These are phyloP conservation scores for Saturnispora halmiae DNA, from an alignment of 805 yeast genomes.

Conservation along the genomic window DNA sequence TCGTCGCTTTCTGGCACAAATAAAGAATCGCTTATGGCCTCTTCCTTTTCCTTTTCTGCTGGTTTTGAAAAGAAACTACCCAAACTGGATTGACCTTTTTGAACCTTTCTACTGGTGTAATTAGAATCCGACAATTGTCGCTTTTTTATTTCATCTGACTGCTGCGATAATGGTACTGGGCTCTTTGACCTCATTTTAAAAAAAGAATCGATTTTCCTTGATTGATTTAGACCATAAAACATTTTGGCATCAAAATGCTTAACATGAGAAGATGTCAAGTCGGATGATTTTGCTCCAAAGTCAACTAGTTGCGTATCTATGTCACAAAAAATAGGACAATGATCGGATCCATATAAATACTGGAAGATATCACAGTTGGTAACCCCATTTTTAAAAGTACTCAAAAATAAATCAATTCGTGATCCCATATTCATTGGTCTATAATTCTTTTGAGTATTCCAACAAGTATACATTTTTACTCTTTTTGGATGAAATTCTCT, in stretches of 20 bases:
- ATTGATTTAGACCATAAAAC: constrained; percentile 33
- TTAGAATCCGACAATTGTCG: constrained; percentile 3
- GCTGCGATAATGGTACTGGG: not conserved
- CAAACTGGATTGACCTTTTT: constrained; percentile 12
- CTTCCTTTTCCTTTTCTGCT: not conserved
- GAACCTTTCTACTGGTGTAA: constrained; percentile 18
- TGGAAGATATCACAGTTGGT: constrained; percentile 45
- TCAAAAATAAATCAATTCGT: constrained; percentile 69
- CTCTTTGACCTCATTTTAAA: constrained; percentile 15
- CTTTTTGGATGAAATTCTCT: constrained; percentile 49
- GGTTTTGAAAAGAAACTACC: constrained; percentile 3
- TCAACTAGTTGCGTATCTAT: constrained; percentile 26
- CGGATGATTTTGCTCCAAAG: not conserved
- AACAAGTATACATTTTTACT: constrained; percentile 72
- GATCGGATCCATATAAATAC: constrained; percentile 77
- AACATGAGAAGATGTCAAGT: constrained; percentile 1
- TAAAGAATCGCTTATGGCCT: constrained; percentile 4
- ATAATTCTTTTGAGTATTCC: constrained; percentile 75
- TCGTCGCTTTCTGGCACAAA: constrained; percentile 17
- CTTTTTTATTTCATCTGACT: constrained; percentile 4
- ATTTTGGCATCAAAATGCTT: constrained; percentile 46
- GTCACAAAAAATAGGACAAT: constrained; percentile 83
- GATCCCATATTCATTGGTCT: constrained; percentile 83
- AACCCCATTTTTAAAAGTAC: constrained; percentile 39
- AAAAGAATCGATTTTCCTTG: constrained; percentile 26